A percentile compares a stretch with the other conserved stretches of the same genome.
Evolutionary conservation across 1,284 basidiomycete species (phyloP).

Genomic region (Pyrrhoderma noxium): DNA sequence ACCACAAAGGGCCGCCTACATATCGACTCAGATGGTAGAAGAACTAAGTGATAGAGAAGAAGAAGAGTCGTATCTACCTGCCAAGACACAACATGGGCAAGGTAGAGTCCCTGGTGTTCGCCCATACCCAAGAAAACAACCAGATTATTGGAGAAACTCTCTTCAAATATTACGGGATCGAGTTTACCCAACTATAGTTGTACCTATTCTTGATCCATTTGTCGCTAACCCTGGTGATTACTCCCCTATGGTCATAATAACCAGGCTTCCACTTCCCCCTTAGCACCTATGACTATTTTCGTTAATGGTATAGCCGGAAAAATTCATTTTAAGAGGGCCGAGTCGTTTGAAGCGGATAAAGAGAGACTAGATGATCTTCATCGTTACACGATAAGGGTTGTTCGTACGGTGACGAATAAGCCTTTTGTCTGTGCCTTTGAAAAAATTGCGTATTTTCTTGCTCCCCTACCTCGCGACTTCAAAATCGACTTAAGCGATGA

Average conservation of each 20-base stretch:
- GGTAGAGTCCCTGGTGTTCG: constrained; percentile 36
- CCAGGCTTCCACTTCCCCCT: constrained; percentile 54
- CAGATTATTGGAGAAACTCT: constrained; percentile 56
- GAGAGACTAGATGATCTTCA: constrained; percentile 42
- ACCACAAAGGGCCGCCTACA: constrained; percentile 17
- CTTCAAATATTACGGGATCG: constrained; percentile 24
- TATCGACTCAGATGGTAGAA: constrained; percentile 17
- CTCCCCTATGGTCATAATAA: constrained; percentile 56
- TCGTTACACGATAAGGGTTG: constrained; percentile 55
- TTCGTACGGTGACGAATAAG: constrained; percentile 60
- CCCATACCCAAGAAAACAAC: constrained; percentile 46
- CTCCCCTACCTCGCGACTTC: constrained; percentile 38
- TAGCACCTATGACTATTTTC: constrained; percentile 52
- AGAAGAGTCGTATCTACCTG: constrained; percentile 17
- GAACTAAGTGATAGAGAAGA: constrained; percentile 18
- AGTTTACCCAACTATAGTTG: constrained; percentile 47
- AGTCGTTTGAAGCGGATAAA: constrained; percentile 42
- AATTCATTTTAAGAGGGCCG: constrained; percentile 38
- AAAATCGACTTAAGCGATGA: constrained; percentile 13
- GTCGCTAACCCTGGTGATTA: constrained; percentile 31
- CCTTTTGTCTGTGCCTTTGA: constrained; percentile 45
- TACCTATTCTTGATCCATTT: not conserved
- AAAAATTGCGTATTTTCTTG: constrained; percentile 55
- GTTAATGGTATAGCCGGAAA: constrained; percentile 38
- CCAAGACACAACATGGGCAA: constrained; percentile 20